Evolutionary conservation across 2,329 filamentous ascomycete genomes (phyloP), one percentile per base, ranked within the genome.

Genomic region (Rosellinia necatrix): DNA sequence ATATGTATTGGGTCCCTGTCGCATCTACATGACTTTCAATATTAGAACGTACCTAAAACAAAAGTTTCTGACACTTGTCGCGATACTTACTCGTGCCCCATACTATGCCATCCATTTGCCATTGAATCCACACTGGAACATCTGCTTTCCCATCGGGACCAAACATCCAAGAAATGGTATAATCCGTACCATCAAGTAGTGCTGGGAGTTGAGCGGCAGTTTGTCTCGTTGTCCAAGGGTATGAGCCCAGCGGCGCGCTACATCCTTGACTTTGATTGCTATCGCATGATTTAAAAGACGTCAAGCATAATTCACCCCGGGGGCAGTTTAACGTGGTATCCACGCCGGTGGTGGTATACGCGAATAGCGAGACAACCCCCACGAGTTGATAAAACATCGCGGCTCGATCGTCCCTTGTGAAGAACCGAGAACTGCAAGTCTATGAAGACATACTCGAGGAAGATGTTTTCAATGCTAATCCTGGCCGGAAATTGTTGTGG

Each of bases 131-230:
- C 4, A 53, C 50, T 15, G 50, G 50, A 12, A 42, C 6, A 12
- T 53, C 29, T 3, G 9, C n/a, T 12, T 47, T 41, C 21, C 25
- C 35, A 5, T 29, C n/a, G 4, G 42, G 34, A 1, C 50, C 50
- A 35, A 53, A 48, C 15, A 34, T 35, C 50, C 50, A 53, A 6
- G 50, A 48, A 25, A 53, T 15, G 3, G 42, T 53, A 10, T 53
- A 53, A 29, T 42, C 22, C 6, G 25, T 47, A 35, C 17, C 43
- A 4, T n/a, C 50, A 5, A 53, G 27, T 5, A 53, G 24, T 2
- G 35, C 50, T 12, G 35, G 43, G n/a, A 41, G 10, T 19, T 44
- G 42, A 21, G 10, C 35, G 12, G 50, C 19, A n/a, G n/a, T 10
- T 22, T 15, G 12, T 41, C 35, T 3, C 27, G 34, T 4, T n/a